phyloP scores from a whole-genome alignment of 257 asterid genomes.

The Primulina eburnea region DNA sequence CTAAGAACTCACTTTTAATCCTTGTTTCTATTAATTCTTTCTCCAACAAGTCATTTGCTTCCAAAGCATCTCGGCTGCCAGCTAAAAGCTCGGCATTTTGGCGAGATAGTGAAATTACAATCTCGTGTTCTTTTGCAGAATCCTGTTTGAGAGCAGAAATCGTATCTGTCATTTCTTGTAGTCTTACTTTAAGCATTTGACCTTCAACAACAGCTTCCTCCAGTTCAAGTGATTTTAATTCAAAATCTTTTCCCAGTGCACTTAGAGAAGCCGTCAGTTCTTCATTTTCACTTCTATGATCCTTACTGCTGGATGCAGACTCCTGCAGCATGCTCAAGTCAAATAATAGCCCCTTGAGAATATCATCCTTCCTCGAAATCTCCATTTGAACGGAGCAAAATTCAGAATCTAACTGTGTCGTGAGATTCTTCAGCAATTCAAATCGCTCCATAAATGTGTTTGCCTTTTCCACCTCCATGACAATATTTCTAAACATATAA shows the following conservation, averaged over 20 bases:
- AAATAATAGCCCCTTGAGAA: conserved; percentile 73
- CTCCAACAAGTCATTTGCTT: conserved; percentile 48
- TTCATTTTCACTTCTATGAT: conserved; percentile 64
- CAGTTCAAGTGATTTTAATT: conserved; percentile 47
- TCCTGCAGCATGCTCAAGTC: conserved; percentile 91
- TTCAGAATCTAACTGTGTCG: conserved; percentile 51
- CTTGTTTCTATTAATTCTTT: conserved; percentile 53
- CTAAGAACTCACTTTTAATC: conserved; percentile 49
- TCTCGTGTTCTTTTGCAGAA: conserved; percentile 40
- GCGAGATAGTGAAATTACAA: conserved; percentile 40
- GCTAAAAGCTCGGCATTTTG: conserved; percentile 52
- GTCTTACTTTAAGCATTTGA: conserved; percentile 52
- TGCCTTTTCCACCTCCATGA: conserved; percentile 39
- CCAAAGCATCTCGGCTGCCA: conserved; percentile 41
- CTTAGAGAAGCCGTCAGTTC: conserved; percentile 46
- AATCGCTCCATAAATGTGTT: conserved; percentile 43
- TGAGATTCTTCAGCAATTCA: conserved; percentile 53
- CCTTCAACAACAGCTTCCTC: conserved; percentile 52
- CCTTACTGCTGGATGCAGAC: conserved; percentile 74
- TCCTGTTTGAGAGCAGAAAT: conserved; percentile 61
- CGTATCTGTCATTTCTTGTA: conserved; percentile 48
- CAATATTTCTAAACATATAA: conserved; percentile 38
- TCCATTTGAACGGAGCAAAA: conserved; percentile 45
- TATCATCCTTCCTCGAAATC: conserved; percentile 74
- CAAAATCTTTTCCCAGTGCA: conserved; percentile 50